Evolutionary conservation across 257 asterid genomes (phyloP).

Genomic region (Nicotiana benthamiana): DNA sequence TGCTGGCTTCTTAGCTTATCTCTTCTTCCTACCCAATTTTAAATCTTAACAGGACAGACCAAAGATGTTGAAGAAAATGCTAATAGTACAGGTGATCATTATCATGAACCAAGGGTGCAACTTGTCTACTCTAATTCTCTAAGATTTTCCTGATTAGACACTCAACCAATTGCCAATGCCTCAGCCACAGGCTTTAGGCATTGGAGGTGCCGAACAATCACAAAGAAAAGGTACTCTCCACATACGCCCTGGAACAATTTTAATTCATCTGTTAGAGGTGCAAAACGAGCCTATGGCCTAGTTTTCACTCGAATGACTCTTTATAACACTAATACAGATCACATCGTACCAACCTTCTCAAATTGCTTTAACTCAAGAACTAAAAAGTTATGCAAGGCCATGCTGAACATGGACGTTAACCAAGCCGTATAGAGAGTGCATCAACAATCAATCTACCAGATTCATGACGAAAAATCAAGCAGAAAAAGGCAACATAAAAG

Average conservation of each 20-base stretch:
- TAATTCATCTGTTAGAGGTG: neutral
- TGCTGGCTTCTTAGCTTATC: neutral
- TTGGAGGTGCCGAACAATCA: neutral
- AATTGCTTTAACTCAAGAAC: neutral
- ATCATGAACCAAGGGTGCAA: neutral
- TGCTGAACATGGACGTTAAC: neutral
- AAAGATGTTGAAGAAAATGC: neutral
- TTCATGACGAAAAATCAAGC: neutral
- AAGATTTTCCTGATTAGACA: neutral
- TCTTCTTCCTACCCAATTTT: neutral
- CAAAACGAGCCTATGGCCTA: neutral
- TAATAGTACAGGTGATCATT: neutral
- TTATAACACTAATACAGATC: neutral
- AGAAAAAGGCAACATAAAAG: constrained; percentile 1
- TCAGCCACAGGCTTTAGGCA: neutral
- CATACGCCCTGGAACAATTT: neutral
- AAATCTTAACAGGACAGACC: neutral
- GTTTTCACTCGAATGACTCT: neutral
- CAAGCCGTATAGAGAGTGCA: neutral
- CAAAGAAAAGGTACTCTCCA: neutral
- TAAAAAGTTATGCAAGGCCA: neutral
- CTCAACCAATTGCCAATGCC: neutral
- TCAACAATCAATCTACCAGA: neutral
- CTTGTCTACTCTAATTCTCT: neutral
- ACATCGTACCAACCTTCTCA: neutral